A percentile compares a stretch with the other conserved stretches of the same genome.
Evolutionary conservation across 208 protist species (phyloP).

Genomic region (Acanthamoeba castellanii): DNA sequence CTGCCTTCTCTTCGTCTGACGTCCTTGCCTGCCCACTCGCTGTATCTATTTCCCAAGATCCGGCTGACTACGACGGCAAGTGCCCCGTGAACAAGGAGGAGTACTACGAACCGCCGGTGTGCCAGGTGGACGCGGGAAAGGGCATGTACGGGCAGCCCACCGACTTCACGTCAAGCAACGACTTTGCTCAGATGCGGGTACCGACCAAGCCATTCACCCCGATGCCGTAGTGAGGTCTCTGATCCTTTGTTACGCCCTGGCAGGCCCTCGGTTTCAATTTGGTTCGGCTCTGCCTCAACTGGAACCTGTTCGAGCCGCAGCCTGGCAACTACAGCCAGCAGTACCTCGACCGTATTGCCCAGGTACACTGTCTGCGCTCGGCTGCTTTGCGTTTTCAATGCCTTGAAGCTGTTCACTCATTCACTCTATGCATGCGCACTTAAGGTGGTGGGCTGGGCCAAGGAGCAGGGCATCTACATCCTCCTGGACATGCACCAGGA

Average conservation of each 20-base stretch:
- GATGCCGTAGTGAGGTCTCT: no score
- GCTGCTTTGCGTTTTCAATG: neutral
- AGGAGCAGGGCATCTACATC: slow-evolving; percentile 4
- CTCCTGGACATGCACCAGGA: slow-evolving; percentile 53
- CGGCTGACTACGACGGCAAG: slow-evolving; percentile 12
- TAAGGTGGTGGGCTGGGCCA: slow-evolving; percentile 4
- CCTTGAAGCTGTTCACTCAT: neutral
- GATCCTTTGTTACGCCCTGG: no score
- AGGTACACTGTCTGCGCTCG: neutral
- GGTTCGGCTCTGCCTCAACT: slow-evolving; percentile 5
- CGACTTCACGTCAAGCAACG: neutral
- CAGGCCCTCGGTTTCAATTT: slow-evolving; percentile 19
- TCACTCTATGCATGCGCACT: neutral
- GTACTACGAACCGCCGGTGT: neutral
- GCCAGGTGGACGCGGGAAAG: slow-evolving; percentile 24
- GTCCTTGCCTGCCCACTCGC: neutral
- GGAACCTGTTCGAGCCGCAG: slow-evolving; percentile 7
- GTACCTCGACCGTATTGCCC: slow-evolving; percentile 27
- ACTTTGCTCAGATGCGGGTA: slow-evolving; percentile 26
- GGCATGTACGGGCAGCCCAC: neutral
- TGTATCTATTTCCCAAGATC: neutral
- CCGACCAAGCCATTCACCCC: no score
- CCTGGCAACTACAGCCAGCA: slow-evolving; percentile 8
- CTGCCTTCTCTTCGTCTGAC: neutral
- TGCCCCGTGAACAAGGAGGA: neutral